phyloP scores from a whole-genome alignment of 2,329 filamentous ascomycete species.

The Scedosporium aurantiacum region DNA sequence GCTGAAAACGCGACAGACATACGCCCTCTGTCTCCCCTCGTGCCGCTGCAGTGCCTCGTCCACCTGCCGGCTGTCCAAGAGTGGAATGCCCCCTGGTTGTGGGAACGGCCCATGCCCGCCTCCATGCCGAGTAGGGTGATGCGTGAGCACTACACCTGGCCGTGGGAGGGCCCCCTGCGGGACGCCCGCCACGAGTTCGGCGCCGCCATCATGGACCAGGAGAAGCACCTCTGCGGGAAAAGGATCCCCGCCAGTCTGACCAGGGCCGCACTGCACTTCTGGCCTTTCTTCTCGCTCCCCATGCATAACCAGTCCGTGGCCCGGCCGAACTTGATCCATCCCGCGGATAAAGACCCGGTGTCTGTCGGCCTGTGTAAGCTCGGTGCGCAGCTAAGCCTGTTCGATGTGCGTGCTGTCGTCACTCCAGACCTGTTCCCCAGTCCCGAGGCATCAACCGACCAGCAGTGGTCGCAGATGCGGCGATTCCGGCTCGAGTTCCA shows the following conservation, averaged over 20 bases:
- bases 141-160: conserved; percentile 10
- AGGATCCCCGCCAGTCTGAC: conserved; percentile 11
- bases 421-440: conserved; percentile 10
- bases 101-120: conserved; percentile 13
- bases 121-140: conserved; percentile 8
- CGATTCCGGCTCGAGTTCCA: conserved; percentile 9
- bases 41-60: conserved; percentile 14
- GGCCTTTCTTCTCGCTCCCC: conserved; percentile 1
- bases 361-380: conserved; percentile 13
- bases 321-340: conserved; percentile 12
- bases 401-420: conserved; percentile 14
- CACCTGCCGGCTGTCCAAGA: conserved; percentile 13
- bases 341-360: conserved; percentile 12
- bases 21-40: conserved; percentile 13
- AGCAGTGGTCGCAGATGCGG: conserved; percentile 13
- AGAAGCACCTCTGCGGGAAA: too few species aligned
- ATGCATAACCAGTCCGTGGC: conserved; percentile 9
- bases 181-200: conserved; percentile 17
- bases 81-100: conserved; percentile 13
- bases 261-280: conserved; percentile 12
- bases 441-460: neutral
- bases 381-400: conserved; percentile 11
- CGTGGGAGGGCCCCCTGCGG: conserved; percentile 16
- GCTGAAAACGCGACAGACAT: conserved; percentile 4
- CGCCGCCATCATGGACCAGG: conserved; percentile 9